Percentiles rank a stretch among this genome's conserved stretches.
These are phyloP conservation scores for Talaromyces borbonicus DNA, from an alignment of 495 filamentous ascomycete species.

Conservation along the genomic window DNA sequence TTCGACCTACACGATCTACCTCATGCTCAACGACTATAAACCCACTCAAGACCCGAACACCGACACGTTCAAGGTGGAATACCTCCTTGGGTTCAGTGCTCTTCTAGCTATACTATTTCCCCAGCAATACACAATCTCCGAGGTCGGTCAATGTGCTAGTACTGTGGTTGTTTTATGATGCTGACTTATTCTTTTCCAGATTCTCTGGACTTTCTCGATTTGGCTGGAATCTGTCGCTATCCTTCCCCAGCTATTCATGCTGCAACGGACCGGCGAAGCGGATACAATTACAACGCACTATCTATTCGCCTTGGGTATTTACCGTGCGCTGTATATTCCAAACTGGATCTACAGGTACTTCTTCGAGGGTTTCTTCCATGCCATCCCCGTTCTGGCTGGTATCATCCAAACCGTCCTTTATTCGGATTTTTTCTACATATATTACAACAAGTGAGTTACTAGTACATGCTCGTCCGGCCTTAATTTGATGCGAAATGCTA, in stretches of 20 bases:
- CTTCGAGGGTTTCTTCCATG: slow-evolving; percentile 64
- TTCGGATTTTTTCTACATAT: slow-evolving; percentile 99
- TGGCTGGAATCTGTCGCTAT: slow-evolving; percentile 97
- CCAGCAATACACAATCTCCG: slow-evolving; percentile 59
- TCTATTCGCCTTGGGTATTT: slow-evolving; percentile 86
- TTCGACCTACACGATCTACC: slow-evolving; percentile 87
- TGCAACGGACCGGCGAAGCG: slow-evolving; percentile 93
- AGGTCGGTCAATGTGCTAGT: slow-evolving; percentile 30
- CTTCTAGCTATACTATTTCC: slow-evolving; percentile 77
- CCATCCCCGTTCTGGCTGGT: slow-evolving; percentile 76
- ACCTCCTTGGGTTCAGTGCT: slow-evolving; percentile 70
- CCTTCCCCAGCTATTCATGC: slow-evolving; percentile 93
- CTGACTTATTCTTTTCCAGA: slow-evolving; percentile 36
- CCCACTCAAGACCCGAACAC: slow-evolving; percentile 91
- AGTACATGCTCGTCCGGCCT: not conserved
- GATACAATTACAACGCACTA: slow-evolving; percentile 98
- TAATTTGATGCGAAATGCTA: slow-evolving; percentile 6
- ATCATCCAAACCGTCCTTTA: slow-evolving; percentile 90
- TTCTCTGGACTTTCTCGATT: slow-evolving; percentile 93
- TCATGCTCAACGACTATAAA: slow-evolving; percentile 93
- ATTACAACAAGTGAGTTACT: slow-evolving; percentile 75
- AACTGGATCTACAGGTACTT: slow-evolving; percentile 94
- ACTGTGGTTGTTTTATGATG: not conserved
- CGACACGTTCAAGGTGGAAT: slow-evolving; percentile 94
- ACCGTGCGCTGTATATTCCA: slow-evolving; percentile 91